A percentile compares a stretch with the other conserved stretches of the same genome.
Conservation (phyloP, 2,329 filamentous ascomycete genomes). For the Cladophialophora exuberans region DNA sequence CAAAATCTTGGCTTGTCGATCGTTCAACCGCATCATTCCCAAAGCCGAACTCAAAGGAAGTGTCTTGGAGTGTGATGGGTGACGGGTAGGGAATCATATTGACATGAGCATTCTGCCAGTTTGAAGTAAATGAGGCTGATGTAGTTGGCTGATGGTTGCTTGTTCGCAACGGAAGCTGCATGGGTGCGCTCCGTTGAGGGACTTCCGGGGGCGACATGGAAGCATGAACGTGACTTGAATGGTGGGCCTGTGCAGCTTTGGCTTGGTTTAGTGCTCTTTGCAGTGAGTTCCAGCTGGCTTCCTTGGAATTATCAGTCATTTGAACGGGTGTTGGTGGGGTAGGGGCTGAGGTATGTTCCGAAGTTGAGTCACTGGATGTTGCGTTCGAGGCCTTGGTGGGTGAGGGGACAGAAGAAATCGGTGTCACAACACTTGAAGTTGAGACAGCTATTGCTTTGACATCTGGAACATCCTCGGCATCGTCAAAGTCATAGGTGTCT, state of each 20-base stretch:
- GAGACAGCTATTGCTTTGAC: slow-evolving; percentile 3
- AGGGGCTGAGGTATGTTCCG: background rate
- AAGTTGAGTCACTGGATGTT: slow-evolving; percentile 26
- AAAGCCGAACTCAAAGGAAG: slow-evolving; percentile 33
- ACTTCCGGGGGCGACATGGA: slow-evolving; percentile 22
- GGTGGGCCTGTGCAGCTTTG: slow-evolving; percentile 42
- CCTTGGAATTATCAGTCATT: slow-evolving; percentile 40
- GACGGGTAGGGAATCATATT: slow-evolving; percentile 22
- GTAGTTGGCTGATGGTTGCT: slow-evolving; percentile 10
- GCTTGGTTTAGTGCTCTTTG: slow-evolving; percentile 49
- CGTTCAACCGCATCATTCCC: slow-evolving; percentile 17
- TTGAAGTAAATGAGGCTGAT: slow-evolving; percentile 9
- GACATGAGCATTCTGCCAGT: slow-evolving; percentile 12
- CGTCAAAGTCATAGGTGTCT: slow-evolving; percentile 9
- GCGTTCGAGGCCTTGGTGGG: slow-evolving; percentile 41
- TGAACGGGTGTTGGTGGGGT: slow-evolving; percentile 16
- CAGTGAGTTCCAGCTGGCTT: slow-evolving; percentile 48
- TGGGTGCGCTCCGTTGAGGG: slow-evolving; percentile 24
- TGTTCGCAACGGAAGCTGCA: slow-evolving; percentile 23
- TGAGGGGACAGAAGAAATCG: slow-evolving; percentile 32
- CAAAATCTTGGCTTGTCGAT: slow-evolving; percentile 13
- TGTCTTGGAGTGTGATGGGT: slow-evolving; percentile 28
- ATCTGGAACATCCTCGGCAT: slow-evolving; percentile 5
- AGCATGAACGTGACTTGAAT: slow-evolving; percentile 12
- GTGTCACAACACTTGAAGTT: slow-evolving; percentile 37